Percentiles rank a stretch among this genome's conserved stretches.
phyloP scores from a whole-genome alignment of 163 green algal genomes.

The Picocystis sp. region DNA sequence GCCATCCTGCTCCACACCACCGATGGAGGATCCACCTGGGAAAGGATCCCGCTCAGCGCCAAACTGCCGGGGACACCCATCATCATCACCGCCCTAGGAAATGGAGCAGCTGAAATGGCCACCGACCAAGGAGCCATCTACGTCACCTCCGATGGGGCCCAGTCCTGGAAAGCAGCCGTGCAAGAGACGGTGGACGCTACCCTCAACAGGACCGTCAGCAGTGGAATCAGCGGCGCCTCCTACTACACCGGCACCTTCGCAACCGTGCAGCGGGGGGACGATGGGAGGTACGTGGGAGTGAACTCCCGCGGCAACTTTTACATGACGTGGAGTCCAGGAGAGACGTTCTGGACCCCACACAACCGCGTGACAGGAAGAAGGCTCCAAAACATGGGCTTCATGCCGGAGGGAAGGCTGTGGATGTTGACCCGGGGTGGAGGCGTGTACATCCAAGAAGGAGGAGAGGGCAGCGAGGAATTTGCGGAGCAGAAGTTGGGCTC shows the following conservation, averaged over 20 bases:
- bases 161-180: conserved; percentile 86
- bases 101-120: conserved; percentile 79
- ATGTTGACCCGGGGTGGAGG: conserved; percentile 77
- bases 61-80: conserved; percentile 77
- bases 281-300: conserved; percentile 87
- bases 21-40: conserved; percentile 81
- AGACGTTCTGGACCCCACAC: conserved; percentile 81
- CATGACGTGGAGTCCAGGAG: conserved; percentile 86
- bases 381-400: conserved; percentile 96
- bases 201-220: conserved; percentile 62
- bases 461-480: conserved; percentile 41
- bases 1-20: conserved; percentile 92
- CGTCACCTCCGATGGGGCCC: conserved; percentile 72
- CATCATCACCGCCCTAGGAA: conserved; percentile 53
- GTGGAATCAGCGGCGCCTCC: conserved; percentile 71
- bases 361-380: conserved; percentile 67
- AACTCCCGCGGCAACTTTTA: conserved; percentile 94
- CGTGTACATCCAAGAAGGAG: conserved; percentile 39
- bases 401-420: conserved; percentile 66
- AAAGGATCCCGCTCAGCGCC: conserved; percentile 75
- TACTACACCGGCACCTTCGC: conserved; percentile 95
- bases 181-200: conserved; percentile 92
- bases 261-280: conserved; percentile 55
- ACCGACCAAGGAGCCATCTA: conserved; percentile 96
- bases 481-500: conserved; percentile 54